These are phyloP conservation scores for Sugiyamaella boreocaroliniensis DNA, from an alignment of 805 yeast genomes.

Conservation along the genomic window DNA sequence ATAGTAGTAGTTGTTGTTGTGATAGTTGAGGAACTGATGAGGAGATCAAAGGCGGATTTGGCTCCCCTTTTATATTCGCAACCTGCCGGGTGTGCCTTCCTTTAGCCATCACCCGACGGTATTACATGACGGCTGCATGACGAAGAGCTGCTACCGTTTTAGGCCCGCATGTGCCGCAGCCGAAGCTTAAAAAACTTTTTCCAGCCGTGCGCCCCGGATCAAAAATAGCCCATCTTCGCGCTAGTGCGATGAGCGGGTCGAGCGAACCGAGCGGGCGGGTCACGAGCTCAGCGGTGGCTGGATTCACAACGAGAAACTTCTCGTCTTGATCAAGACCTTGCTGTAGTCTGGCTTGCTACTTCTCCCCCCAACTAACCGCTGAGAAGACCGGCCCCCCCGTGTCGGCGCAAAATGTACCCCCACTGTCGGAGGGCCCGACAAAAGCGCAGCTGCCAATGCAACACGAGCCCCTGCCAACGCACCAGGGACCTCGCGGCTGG, in stretches of 20 bases:
- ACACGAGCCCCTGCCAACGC: background rate
- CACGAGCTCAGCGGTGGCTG: too few relatives aligned
- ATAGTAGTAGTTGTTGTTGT: background rate
- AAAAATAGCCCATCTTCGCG: background rate
- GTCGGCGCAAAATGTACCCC: background rate
- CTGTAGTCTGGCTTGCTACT: too few relatives aligned
- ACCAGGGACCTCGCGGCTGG: too few relatives aligned
- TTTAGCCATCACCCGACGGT: background rate
- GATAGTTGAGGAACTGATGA: background rate
- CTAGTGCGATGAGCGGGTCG: background rate
- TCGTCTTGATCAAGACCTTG: too few relatives aligned
- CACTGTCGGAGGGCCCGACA: background rate
- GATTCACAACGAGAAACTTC: too few relatives aligned
- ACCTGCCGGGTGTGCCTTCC: background rate
- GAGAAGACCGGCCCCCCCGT: background rate
- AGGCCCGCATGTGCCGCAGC: background rate
- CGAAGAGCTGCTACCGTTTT: background rate
- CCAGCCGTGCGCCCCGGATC: background rate
- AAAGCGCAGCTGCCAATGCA: background rate
- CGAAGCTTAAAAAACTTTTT: background rate
- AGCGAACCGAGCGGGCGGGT: too few relatives aligned
- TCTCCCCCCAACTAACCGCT: background rate
- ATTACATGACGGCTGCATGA: background rate
- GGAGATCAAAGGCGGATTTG: background rate
- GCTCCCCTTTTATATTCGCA: background rate